Conservation (phyloP, 306 rosid species). For the Arachis hypogaea region DNA sequence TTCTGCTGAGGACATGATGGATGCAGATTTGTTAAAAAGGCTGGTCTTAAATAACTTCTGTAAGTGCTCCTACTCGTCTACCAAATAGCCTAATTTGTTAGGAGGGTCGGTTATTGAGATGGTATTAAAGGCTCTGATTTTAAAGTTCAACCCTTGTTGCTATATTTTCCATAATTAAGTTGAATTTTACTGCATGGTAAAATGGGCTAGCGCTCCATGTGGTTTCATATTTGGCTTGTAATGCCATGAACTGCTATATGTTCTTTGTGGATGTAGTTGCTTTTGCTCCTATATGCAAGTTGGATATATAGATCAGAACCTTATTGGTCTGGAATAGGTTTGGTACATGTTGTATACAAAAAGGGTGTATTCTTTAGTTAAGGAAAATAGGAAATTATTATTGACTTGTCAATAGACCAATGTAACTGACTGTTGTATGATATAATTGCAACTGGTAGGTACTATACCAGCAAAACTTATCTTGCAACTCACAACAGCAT, state of each 20-base stretch:
- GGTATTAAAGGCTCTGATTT: background rate
- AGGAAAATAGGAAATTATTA: conserved; percentile 31
- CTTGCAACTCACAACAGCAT: conserved; percentile 92
- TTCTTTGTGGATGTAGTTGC: conserved; percentile 9
- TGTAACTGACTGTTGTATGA: conserved; percentile 30
- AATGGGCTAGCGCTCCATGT: background rate
- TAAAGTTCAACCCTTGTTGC: background rate
- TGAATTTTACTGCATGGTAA: background rate
- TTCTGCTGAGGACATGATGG: conserved; percentile 97
- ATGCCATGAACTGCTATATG: conserved; percentile 20
- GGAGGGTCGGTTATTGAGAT: conserved; percentile 22
- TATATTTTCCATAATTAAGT: background rate
- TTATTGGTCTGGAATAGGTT: background rate
- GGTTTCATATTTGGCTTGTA: background rate
- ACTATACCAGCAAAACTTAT: conserved; percentile 92
- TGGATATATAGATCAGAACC: conserved; percentile 15
- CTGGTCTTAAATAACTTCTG: conserved; percentile 95
- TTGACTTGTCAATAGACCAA: conserved; percentile 6
- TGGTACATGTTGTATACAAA: conserved; percentile 16
- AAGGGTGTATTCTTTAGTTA: conserved; percentile 11
- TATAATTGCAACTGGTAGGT: conserved; percentile 57
- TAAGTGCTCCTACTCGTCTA: conserved; percentile 50
- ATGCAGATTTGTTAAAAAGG: conserved; percentile 78
- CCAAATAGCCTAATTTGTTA: conserved; percentile 17
- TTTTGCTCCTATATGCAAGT: conserved; percentile 27